A percentile compares a stretch with the other conserved stretches of the same genome.
Evolutionary conservation across 306 rosid genomes (phyloP).

Genomic region (Castanea crenata): DNA sequence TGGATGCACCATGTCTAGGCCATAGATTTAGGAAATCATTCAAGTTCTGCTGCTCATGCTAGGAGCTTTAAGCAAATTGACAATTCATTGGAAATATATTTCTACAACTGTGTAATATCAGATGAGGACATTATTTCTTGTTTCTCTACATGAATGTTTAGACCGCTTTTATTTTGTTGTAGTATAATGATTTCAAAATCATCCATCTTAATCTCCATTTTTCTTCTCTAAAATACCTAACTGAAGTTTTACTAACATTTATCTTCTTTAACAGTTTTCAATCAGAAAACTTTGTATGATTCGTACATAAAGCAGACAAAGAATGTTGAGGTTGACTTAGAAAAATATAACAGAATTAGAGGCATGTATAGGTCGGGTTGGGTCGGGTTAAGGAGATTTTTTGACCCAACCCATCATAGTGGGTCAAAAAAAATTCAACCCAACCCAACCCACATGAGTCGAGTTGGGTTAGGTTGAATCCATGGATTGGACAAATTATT

Average conservation of each 20-base stretch:
- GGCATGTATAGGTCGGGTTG: no score
- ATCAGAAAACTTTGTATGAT: constrained; percentile 81
- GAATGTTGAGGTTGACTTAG: constrained; percentile 67
- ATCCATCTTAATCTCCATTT: not conserved
- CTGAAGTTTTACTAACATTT: constrained; percentile 1
- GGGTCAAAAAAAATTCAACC: no score
- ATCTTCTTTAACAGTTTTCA: constrained; percentile 60
- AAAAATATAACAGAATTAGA: constrained; percentile 54
- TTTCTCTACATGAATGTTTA: not conserved
- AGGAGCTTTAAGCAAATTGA: not conserved
- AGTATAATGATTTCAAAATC: not conserved
- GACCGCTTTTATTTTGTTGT: not conserved
- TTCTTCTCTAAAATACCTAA: not conserved
- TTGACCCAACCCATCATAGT: no score
- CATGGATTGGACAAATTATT: no score
- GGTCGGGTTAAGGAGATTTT: no score
- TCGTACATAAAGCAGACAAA: constrained; percentile 87
- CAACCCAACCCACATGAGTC: no score
- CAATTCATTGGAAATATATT: not conserved
- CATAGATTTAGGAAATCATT: not conserved
- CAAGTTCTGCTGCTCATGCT: not conserved
- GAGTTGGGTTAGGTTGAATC: no score
- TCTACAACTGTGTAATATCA: not conserved
- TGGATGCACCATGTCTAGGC: not conserved
- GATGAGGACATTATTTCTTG: no score